Conservation (phyloP, 352 stramenopile genomes). For the Pelagophyceae sp. region DNA sequence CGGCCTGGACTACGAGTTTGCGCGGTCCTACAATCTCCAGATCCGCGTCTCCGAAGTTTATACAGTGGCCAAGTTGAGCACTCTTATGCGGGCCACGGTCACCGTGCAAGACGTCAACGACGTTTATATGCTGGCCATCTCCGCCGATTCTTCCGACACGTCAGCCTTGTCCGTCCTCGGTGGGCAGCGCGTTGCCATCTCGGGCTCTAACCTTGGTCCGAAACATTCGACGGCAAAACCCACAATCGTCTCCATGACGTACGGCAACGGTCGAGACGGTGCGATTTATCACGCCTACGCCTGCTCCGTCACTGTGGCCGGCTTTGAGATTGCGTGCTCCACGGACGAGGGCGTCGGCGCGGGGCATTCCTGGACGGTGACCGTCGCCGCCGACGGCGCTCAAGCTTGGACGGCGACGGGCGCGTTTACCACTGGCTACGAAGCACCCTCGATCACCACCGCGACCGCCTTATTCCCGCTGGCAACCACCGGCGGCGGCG, state of each 20-base stretch:
- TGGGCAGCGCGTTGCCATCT: background rate
- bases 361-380: background rate
- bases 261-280: background rate
- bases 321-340: background rate
- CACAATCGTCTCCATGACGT: background rate
- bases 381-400: background rate
- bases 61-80: background rate
- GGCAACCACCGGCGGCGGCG: background rate
- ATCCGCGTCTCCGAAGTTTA: background rate
- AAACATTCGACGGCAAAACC: background rate
- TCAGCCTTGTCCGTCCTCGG: background rate
- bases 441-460: background rate
- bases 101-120: background rate
- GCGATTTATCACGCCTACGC: background rate
- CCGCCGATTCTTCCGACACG: too few relatives aligned
- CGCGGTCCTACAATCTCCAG: background rate
- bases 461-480: background rate
- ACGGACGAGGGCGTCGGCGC: conserved; percentile 2
- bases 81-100: background rate
- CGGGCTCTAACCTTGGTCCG: background rate
- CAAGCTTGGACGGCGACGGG: too few relatives aligned
- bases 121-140: background rate
- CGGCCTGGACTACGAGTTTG: background rate
- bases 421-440: background rate
- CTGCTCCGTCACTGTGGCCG: conserved; percentile 6